Evolutionary conservation across 257 asterid species (phyloP).

Genomic region (Solanum habrochaites): DNA sequence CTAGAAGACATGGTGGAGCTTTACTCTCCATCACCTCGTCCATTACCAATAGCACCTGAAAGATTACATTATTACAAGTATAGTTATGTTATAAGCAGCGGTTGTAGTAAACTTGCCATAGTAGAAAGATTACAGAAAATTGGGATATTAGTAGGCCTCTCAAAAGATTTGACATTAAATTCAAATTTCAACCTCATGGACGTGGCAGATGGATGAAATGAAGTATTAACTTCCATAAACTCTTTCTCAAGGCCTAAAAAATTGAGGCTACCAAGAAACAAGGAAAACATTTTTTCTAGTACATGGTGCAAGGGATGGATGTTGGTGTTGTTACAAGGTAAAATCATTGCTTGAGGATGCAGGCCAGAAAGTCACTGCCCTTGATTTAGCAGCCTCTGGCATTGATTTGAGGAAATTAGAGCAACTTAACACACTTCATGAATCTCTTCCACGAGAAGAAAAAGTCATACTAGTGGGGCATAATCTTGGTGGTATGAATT

Average conservation of each 20-base stretch:
- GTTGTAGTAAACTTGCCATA: no score
- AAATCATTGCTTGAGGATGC: background rate
- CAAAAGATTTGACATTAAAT: no score
- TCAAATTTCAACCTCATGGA: no score
- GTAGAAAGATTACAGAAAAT: no score
- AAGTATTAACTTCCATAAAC: no score
- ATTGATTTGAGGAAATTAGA: background rate
- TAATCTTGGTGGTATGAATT: constrained; percentile 13
- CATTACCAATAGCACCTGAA: no score
- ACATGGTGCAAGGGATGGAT: constrained; percentile 16
- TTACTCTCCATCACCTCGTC: no score
- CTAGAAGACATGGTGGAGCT: no score
- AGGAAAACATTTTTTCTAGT: constrained; percentile 4
- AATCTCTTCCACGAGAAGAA: constrained; percentile 1
- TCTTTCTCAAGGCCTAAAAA: background rate
- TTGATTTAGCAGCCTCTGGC: constrained; percentile 10
- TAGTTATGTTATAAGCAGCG: no score
- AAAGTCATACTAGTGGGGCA: constrained; percentile 14
- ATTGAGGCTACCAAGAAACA: background rate
- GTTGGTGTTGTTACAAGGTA: constrained; percentile 14
- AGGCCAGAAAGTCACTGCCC: constrained; percentile 6
- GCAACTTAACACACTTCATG: background rate
- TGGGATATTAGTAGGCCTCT: no score
- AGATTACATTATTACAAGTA: no score
- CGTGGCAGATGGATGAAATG: no score